Percentiles rank a stretch among this genome's conserved stretches.
Conservation (phyloP, 805 yeast species). For the Clavispora fructus region DNA sequence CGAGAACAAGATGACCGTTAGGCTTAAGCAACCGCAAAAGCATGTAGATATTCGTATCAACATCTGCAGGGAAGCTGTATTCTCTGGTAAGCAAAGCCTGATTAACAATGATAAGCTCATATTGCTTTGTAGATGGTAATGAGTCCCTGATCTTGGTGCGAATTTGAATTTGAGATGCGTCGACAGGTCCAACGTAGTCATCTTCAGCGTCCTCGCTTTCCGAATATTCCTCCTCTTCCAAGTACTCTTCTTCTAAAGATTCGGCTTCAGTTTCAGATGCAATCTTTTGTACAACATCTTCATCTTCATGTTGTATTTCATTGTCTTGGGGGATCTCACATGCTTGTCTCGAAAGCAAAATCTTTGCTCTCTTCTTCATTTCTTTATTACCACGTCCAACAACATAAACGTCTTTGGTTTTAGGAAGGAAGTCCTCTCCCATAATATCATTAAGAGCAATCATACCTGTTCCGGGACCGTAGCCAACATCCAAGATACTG, state of each 20-base stretch:
- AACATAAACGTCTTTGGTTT: conserved; percentile 64
- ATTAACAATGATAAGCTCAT: conserved; percentile 78
- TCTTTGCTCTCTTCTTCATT: conserved; percentile 78
- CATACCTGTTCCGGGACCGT: conserved; percentile 91
- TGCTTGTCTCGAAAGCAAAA: conserved; percentile 64
- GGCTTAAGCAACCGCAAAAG: conserved; percentile 64
- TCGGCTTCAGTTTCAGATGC: conserved; percentile 4
- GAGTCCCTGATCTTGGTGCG: conserved; percentile 52
- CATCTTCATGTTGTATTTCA: conserved; percentile 12
- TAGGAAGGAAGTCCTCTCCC: conserved; percentile 60
- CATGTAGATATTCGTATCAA: conserved; percentile 61
- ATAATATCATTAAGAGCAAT: conserved; percentile 80
- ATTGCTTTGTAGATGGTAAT: conserved; percentile 49
- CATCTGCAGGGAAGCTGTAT: conserved; percentile 61
- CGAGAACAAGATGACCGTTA: conserved; percentile 68
- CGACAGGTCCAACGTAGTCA: conserved; percentile 42
- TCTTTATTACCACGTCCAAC: conserved; percentile 52
- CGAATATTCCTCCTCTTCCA: background rate
- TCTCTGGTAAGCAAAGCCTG: conserved; percentile 67
- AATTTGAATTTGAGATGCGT: conserved; percentile 49
- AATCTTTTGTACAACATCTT: conserved; percentile 10
- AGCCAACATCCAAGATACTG: conserved; percentile 71
- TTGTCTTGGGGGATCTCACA: conserved; percentile 29
- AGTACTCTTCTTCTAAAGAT: conserved; percentile 1
- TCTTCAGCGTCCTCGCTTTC: conserved; percentile 9